Conservation (phyloP, 176 grass and related monocot genomes). For the barley (Hordeum vulgare) region MorexV3_pseudomolecules_assembly NC_058518.1:482613037-482613536, state of each 20-base stretch:
- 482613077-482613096: neutral
- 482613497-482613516: slow-evolving; percentile 44
- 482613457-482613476: slow-evolving; percentile 18
- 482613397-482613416: slow-evolving; percentile 27
- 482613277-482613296: neutral
- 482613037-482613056: neutral
- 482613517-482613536: slow-evolving; percentile 43
- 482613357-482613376: slow-evolving; percentile 47
- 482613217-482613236: no score
- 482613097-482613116: neutral
- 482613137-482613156: neutral
- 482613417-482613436: neutral
- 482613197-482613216: no score
- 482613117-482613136: neutral
- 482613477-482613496: slow-evolving; percentile 50
- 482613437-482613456: neutral
- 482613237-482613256: no score
- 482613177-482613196: neutral
- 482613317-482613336: slow-evolving; percentile 16
- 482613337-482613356: slow-evolving; percentile 53
- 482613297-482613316: neutral
- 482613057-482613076: neutral
- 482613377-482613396: slow-evolving; percentile 52
- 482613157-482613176: neutral
- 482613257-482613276: no score